Percentiles rank a stretch among this genome's conserved stretches.
phyloP scores from a whole-genome alignment of 2,329 filamentous ascomycete species.

The Neofusicoccum cordaticola region DNA sequence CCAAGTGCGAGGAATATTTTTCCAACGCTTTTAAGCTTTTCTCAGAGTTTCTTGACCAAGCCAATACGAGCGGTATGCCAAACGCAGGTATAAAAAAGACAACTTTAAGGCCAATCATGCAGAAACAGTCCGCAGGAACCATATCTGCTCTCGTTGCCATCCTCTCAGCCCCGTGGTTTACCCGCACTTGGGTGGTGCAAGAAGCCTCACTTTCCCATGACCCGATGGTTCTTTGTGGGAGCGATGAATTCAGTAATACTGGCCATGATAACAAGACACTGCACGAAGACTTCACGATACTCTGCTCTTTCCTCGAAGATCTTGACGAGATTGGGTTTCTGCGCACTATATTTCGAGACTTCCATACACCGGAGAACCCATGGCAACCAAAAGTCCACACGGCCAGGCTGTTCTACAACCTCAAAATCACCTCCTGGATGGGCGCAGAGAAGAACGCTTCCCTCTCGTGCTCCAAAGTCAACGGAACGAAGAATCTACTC shows the following conservation, averaged over 20 bases:
- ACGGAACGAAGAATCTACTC: not conserved
- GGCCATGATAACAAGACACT: too few relatives aligned
- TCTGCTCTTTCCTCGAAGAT: not conserved
- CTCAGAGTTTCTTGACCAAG: not conserved
- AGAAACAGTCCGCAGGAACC: not conserved
- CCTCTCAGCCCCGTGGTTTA: not conserved
- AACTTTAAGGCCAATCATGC: too few relatives aligned
- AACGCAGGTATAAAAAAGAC: not conserved
- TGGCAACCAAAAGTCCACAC: not conserved
- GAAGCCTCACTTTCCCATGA: not conserved
- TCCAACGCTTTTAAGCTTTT: not conserved
- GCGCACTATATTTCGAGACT: not conserved
- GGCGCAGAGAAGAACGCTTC: too few relatives aligned
- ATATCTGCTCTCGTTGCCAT: not conserved
- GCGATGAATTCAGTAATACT: too few relatives aligned
- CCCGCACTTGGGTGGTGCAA: not conserved
- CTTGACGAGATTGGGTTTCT: not conserved
- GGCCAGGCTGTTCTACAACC: not conserved
- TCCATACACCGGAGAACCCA: not conserved
- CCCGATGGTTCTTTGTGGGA: not conserved
- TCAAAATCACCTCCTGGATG: not conserved
- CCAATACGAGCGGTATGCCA: not conserved
- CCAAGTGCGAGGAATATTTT: not conserved
- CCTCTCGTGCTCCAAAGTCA: not conserved
- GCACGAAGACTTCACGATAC: too few relatives aligned